A percentile compares a stretch with the other conserved stretches of the same genome.
These are phyloP conservation scores for Leccinum disarticulatum DNA, from an alignment of 768 basidiomycete genomes.

Conservation along the genomic window DNA sequence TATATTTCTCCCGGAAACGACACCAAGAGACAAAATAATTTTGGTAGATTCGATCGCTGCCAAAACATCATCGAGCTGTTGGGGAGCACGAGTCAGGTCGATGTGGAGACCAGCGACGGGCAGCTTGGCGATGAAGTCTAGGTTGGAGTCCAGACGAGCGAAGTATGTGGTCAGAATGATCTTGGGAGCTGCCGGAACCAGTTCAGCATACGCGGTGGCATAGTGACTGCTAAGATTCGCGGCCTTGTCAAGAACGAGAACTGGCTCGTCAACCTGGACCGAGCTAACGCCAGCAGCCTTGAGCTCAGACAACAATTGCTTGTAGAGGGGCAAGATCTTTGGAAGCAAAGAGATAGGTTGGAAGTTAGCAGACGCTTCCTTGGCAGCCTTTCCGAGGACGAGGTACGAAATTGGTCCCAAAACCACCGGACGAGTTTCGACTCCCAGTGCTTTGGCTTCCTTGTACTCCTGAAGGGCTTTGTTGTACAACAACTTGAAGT, in stretches of 20 bases:
- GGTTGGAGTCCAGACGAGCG: slow-evolving; percentile 90
- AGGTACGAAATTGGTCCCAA: slow-evolving; percentile 97
- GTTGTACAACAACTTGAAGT: slow-evolving; percentile 96
- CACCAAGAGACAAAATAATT: slow-evolving; percentile 85
- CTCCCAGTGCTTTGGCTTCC: slow-evolving; percentile 89
- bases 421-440: slow-evolving; percentile 91
- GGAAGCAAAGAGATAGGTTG: slow-evolving; percentile 88
- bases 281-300: slow-evolving; percentile 91
- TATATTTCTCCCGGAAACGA: slow-evolving; percentile 98
- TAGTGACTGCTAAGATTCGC: slow-evolving; percentile 77
- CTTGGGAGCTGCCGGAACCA: slow-evolving; percentile 81
- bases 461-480: slow-evolving; percentile 92
- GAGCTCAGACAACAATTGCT: slow-evolving; percentile 83
- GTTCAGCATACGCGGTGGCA: slow-evolving; percentile 74
- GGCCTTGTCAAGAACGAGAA: slow-evolving; percentile 90
- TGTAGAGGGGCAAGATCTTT: slow-evolving; percentile 90
- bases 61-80: slow-evolving; percentile 80
- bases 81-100: slow-evolving; percentile 91
- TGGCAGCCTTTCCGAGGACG: slow-evolving; percentile 85
- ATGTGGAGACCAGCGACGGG: slow-evolving; percentile 94
- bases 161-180: slow-evolving; percentile 97
- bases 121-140: slow-evolving; percentile 86
- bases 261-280: slow-evolving; percentile 96
- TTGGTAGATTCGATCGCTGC: slow-evolving; percentile 80
- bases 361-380: slow-evolving; percentile 81